A percentile compares a stretch with the other conserved stretches of the same genome.
phyloP scores from a whole-genome alignment of 2,329 filamentous ascomycete species.

The Colletotrichum costaricense region DNA sequence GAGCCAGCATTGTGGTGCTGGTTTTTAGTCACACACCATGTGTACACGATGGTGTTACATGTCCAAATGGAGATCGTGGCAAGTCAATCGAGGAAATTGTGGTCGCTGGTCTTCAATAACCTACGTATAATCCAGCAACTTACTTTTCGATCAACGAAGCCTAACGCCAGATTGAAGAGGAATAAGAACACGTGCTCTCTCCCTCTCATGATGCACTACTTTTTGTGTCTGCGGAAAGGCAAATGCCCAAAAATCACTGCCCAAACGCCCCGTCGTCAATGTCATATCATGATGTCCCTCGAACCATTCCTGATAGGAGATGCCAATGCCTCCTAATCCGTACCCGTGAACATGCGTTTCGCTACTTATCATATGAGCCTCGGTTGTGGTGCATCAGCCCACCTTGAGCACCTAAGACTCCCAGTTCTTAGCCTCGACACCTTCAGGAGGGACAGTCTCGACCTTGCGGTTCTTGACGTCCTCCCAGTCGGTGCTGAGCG shows the following conservation, averaged over 20 bases:
- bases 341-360: not conserved
- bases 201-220: not conserved
- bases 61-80: not conserved
- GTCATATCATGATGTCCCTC: not conserved
- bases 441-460: slow-evolving; percentile 79
- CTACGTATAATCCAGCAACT: not conserved
- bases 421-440: slow-evolving; percentile 83
- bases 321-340: not conserved
- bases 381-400: no score
- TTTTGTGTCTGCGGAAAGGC: not conserved
- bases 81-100: not conserved
- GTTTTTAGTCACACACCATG: not conserved
- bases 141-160: not conserved
- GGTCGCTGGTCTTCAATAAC: not conserved
- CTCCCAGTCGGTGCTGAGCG: slow-evolving; percentile 90
- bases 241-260: not conserved
- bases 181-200: not conserved
- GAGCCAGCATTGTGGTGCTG: not conserved
- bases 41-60: not conserved
- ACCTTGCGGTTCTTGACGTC: slow-evolving; percentile 81
- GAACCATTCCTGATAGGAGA: not conserved
- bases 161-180: slow-evolving; percentile 18
- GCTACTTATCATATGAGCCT: not conserved
- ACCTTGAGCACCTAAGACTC: slow-evolving; percentile 19
- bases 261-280: slow-evolving; percentile 1